Evolutionary conservation across 2,329 filamentous ascomycete species (phyloP).

Genomic region (Lizonia empirigonia): DNA sequence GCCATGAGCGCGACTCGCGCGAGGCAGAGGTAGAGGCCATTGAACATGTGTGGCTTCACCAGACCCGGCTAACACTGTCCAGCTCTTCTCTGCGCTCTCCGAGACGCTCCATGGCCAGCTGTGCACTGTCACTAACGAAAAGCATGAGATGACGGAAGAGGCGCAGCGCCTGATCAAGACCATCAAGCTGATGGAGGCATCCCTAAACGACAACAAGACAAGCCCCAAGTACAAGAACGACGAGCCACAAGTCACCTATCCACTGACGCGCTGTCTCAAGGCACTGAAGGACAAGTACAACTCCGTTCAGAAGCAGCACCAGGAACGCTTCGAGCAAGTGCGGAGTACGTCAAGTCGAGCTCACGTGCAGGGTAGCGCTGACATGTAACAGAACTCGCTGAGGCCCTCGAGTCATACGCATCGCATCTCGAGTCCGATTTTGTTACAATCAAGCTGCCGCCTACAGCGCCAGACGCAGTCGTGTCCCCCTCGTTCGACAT

Average conservation of each 20-base stretch:
- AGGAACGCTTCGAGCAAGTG: conserved; percentile 92
- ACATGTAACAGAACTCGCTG: conserved; percentile 73
- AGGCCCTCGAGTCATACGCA: conserved; percentile 93
- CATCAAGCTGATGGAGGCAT: conserved; percentile 92
- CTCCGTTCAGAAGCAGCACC: conserved; percentile 79
- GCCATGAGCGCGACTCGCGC: conserved; percentile 86
- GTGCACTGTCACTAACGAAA: conserved; percentile 81
- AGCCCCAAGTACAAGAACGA: conserved; percentile 71
- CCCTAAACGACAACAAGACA: conserved; percentile 76
- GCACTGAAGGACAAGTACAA: conserved; percentile 83
- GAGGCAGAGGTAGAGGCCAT: conserved; percentile 75
- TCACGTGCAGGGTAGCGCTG: too few relatives aligned
- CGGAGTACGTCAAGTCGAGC: conserved; percentile 88
- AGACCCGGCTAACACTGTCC: conserved; percentile 20
- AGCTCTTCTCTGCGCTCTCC: conserved; percentile 92
- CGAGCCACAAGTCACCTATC: conserved; percentile 78
- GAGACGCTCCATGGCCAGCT: conserved; percentile 92
- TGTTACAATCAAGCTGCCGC: conserved; percentile 82
- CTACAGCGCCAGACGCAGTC: conserved; percentile 75
- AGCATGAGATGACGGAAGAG: conserved; percentile 88
- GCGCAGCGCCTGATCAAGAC: conserved; percentile 81
- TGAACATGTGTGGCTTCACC: neutral
- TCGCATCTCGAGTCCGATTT: conserved; percentile 92
- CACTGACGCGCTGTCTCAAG: conserved; percentile 79
- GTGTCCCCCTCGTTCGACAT: conserved; percentile 87